Conservation (phyloP, 2,329 filamentous ascomycete genomes). For the Sporothrix euskadiensis region DNA sequence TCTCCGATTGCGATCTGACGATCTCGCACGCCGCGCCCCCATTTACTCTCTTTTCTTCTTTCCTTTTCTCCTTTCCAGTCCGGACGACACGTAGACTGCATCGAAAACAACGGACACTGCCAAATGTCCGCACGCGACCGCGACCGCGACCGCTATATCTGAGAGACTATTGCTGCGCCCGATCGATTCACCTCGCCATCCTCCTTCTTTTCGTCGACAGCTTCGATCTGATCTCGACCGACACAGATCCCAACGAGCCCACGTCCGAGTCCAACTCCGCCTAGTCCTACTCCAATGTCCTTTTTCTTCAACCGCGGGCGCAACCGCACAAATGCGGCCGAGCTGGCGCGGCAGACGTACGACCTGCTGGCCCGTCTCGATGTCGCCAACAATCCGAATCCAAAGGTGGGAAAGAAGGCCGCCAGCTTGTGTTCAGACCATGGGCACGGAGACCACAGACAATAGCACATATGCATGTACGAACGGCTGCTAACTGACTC, state of each 20-base stretch:
- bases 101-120: background rate
- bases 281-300: constrained; percentile 32
- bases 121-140: constrained; percentile 9
- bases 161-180: constrained; percentile 11
- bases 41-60: background rate
- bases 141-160: constrained; percentile 5
- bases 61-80: too few relatives aligned
- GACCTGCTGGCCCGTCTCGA: constrained; percentile 34
- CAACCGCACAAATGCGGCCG: constrained; percentile 34
- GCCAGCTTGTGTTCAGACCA: background rate
- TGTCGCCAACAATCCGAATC: constrained; percentile 16
- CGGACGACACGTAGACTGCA: background rate
- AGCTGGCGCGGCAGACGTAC: constrained; percentile 34
- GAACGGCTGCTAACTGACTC: background rate
- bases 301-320: constrained; percentile 35
- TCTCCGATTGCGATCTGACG: constrained; percentile 11
- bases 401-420: constrained; percentile 24
- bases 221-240: background rate
- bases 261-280: background rate
- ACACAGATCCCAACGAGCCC: background rate
- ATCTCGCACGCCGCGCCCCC: constrained; percentile 4
- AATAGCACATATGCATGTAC: background rate
- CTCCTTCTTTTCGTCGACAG: background rate
- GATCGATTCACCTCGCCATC: background rate
- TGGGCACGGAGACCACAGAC: background rate